Conservation (phyloP, 257 asterid species). For the Nyctanthes arbortristis region DNA sequence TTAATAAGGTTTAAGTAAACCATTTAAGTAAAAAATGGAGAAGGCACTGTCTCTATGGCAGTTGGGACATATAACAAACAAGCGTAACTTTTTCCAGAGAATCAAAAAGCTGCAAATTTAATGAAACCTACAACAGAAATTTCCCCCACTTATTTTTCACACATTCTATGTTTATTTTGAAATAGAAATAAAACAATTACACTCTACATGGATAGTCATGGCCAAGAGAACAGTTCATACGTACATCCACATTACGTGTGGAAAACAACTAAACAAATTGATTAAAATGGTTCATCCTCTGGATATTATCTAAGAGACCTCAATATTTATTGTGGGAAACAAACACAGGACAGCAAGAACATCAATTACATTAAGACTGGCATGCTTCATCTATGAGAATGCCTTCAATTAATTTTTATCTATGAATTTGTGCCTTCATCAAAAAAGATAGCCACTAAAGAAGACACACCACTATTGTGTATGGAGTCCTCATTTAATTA, state of each 20-base stretch:
- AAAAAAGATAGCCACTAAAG: no score
- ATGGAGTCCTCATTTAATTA: no score
- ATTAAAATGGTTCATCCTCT: neutral
- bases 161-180: neutral
- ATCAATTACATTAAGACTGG: neutral
- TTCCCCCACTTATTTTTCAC: neutral
- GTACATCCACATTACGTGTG: neutral
- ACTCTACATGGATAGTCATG: neutral
- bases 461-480: no score
- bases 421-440: no score
- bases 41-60: neutral
- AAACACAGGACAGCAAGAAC: neutral
- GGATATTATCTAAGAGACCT: neutral
- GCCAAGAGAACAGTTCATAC: neutral
- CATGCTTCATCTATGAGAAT: no score
- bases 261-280: neutral
- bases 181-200: neutral
- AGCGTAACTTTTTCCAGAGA: neutral
- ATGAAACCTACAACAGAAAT: no score
- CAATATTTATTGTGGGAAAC: neutral
- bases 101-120: neutral
- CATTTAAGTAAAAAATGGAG: neutral
- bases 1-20: neutral
- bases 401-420: no score
- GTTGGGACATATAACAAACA: neutral